Base-by-base conservation (phyloP, 2,329 filamentous ascomycete species). In the Pyricularia grisea region DNA sequence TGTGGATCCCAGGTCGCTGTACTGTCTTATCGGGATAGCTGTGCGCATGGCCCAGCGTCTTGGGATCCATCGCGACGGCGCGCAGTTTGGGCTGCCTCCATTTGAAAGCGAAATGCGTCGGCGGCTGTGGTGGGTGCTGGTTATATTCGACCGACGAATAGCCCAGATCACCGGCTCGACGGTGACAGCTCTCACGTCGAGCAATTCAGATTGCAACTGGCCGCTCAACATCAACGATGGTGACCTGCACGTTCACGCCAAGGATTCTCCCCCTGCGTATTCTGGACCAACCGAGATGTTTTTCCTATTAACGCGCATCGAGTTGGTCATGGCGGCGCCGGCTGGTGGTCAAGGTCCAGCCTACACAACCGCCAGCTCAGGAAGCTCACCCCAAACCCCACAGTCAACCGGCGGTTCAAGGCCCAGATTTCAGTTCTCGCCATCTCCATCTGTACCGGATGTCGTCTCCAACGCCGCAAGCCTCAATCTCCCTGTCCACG, bases 81-180 rank as follows among this genome's bases (percentile, higher is more conserved):
- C 79, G 1, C 81, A 85, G 69, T 84, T 84, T 67, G 73, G 76
- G 71, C 73, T 87, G 2, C 80, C 78, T 3, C 84, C 81, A 36
- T 91, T 88, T 68, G 89, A 92, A 73, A 84, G 87, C 3, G 90
- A 92, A 77, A 85, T 91, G 77, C 85, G 90, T n/a, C 85, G 90
- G 67, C 83, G 90, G 55, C 79, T 93, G 1, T 92, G 90, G 90
- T 93, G 90, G 90, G 86, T 88, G 36, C 81, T 93, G 20, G 83
- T 90, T 17, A 81, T 87, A 30, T 90, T 92, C 72, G 91, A 93
- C 76, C 82, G 85, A 70, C 88, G 90, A 27, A 85, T 92, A 55
- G 84, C 88, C 69, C 90, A 92, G 75, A 85, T 92, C 76, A 84
- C 87, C 3, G 85, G 86, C 66, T 86, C 84, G 23, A 81, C 83